Evolutionary conservation across 768 basidiomycete species (phyloP).

Genomic region (Boletus vermiculosoides): DNA sequence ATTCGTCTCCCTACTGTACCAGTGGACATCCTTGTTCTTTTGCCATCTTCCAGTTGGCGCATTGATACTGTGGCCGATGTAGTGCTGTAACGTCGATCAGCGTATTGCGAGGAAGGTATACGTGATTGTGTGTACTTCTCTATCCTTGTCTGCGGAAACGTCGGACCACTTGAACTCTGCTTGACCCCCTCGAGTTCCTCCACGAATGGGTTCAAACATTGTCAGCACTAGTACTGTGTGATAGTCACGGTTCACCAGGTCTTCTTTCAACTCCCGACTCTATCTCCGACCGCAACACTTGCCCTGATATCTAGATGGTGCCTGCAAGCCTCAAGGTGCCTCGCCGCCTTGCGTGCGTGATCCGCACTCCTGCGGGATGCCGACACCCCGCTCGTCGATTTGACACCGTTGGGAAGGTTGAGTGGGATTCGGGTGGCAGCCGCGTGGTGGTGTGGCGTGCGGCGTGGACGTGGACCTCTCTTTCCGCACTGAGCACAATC

Average conservation of each 20-base stretch:
- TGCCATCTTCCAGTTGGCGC: slow-evolving; percentile 97
- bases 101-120: neutral
- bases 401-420: slow-evolving; percentile 1
- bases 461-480: slow-evolving; percentile 1
- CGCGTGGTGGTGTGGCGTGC: slow-evolving; percentile 12
- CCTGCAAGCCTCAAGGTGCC: neutral
- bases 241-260: neutral
- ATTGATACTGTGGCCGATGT: slow-evolving; percentile 92
- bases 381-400: slow-evolving; percentile 11
- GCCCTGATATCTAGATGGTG: slow-evolving; percentile 15
- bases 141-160: slow-evolving; percentile 88
- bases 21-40: slow-evolving; percentile 95
- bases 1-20: slow-evolving; percentile 75
- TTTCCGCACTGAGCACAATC: slow-evolving; percentile 2
- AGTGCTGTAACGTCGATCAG: slow-evolving; percentile 56
- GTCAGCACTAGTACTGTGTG: neutral
- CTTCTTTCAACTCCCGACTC: slow-evolving; percentile 11
- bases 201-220: slow-evolving; percentile 82
- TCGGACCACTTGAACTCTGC: slow-evolving; percentile 92
- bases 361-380: slow-evolving; percentile 23
- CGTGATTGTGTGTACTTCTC: slow-evolving; percentile 57
- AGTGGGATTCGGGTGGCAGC: slow-evolving; percentile 1
- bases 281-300: slow-evolving; percentile 23
- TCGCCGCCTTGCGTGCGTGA: slow-evolving; percentile 8
- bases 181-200: slow-evolving; percentile 89